Conservation (phyloP, 768 basidiomycete species). For the Rhodotorula babjevae region DNA sequence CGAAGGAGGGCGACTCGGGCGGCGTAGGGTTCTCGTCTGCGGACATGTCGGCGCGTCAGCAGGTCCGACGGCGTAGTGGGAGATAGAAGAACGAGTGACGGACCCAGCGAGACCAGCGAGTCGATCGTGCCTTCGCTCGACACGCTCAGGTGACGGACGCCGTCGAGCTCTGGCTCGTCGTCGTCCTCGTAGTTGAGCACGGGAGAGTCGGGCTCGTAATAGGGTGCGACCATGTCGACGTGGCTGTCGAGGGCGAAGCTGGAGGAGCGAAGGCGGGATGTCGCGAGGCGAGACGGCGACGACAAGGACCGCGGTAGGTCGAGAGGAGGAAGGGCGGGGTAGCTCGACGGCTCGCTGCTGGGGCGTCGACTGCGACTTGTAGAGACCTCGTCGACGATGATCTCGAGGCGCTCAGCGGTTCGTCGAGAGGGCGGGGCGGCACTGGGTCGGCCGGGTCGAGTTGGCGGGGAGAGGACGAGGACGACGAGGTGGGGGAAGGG, state of each 20-base stretch:
- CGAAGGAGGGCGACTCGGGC: constrained; percentile 11
- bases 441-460: too few relatives aligned
- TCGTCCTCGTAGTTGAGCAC: constrained; percentile 15
- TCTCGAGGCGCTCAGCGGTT: too few relatives aligned
- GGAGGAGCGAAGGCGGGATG: neutral
- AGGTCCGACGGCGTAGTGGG: neutral
- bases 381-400: too few relatives aligned
- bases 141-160: constrained; percentile 28
- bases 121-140: constrained; percentile 36
- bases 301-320: too few relatives aligned
- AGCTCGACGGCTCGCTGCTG: neutral
- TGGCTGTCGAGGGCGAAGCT: neutral
- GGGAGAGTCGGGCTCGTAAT: constrained; percentile 26
- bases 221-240: neutral
- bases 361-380: too few relatives aligned
- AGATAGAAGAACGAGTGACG: too few relatives aligned
- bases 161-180: constrained; percentile 29
- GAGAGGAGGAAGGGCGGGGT: neutral
- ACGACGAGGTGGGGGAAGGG: too few relatives aligned
- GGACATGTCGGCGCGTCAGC: neutral
- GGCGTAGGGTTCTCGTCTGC: constrained; percentile 36
- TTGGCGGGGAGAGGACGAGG: too few relatives aligned
- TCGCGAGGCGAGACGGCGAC: too few relatives aligned
- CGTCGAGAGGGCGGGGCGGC: too few relatives aligned
- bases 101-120: constrained; percentile 22